phyloP scores from a whole-genome alignment of 495 filamentous ascomycete genomes.

The Opeltia flavorubescens region DNA sequence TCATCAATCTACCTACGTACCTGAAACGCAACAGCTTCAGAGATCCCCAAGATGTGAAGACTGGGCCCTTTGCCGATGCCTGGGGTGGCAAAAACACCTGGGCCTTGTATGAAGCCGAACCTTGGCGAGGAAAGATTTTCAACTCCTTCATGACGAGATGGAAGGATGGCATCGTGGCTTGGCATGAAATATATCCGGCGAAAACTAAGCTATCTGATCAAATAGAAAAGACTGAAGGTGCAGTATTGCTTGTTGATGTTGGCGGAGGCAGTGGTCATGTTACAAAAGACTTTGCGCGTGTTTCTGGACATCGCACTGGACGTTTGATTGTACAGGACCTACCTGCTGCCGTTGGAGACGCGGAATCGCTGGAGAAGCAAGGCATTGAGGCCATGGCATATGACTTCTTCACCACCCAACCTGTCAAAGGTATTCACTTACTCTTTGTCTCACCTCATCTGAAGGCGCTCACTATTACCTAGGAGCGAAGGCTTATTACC shows the following conservation, averaged over 20 bases:
- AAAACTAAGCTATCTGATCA: neutral
- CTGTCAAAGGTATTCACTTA: constrained; percentile 17
- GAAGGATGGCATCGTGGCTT: neutral
- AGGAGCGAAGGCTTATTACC: constrained; percentile 32
- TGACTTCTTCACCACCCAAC: constrained; percentile 40
- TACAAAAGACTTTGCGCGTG: constrained; percentile 24
- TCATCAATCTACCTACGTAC: neutral
- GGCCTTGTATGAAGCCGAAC: neutral
- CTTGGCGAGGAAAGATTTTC: neutral
- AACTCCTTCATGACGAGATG: neutral
- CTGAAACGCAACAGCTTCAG: neutral
- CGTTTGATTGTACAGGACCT: constrained; percentile 36
- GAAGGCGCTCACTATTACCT: neutral
- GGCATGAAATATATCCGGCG: neutral
- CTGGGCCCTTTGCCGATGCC: neutral
- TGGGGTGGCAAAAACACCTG: neutral
- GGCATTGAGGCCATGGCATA: constrained; percentile 23
- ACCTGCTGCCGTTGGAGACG: constrained; percentile 22
- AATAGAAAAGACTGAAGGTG: neutral
- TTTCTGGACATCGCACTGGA: constrained; percentile 21
- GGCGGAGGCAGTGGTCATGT: constrained; percentile 38
- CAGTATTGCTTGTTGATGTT: constrained; percentile 37
- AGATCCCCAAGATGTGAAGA: neutral
- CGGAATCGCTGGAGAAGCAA: constrained; percentile 15
- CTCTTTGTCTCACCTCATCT: too few species aligned